Base-by-base conservation (phyloP, 768 basidiomycete genomes). In the Chalciporus chontae region DNA sequence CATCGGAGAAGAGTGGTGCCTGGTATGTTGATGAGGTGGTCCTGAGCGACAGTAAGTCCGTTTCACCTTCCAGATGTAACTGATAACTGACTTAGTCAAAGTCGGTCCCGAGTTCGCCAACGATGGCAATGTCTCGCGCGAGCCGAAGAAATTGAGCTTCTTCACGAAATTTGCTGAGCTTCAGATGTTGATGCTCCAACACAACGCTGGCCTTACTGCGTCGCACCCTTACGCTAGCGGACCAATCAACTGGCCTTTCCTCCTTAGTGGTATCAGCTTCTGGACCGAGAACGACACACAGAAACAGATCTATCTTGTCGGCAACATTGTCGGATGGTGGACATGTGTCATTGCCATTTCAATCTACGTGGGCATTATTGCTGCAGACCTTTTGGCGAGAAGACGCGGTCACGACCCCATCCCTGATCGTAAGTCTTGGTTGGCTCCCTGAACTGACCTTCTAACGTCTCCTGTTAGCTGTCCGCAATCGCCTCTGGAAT, bases 161-260 rank as follows among this genome's bases (percentile, higher is more conserved):
- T 90, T 99, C 77, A 86, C 77, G 67, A 98, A 99, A 71, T 98
- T 94, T 61, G 81, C 75, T 24, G 95, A 99, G 68, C 74, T 98
- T 27, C 96, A 99, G 62, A 71, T 95, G 39, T 73, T 95, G 48
- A 98, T 98, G 95, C 71, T 98, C 56, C 93, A 96, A 65, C 96
- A 99, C 74, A 99, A 99, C 61, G 94, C 96, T n/a, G 96, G 94
- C 18, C 76, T 99, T 55, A 95, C 93, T 21, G 90, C 93, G n/a
- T 90, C 88, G 4, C 96, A 99, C 65, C 96, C 96, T 37, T 99
- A 99, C 66, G 94, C 96, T 4, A 90, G 89, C 51, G 78, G 77
- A n/a, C 94, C 96, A 5, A 85, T 97, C 70, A 94, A 95, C 66
- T 99, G 96, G 96, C 96, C 96, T 6, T 98, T 98, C 84, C 79